These are phyloP conservation scores for Coemansia sp. DNA, from an alignment of 192 early-diverging fungal species.

Conservation along the genomic window DNA sequence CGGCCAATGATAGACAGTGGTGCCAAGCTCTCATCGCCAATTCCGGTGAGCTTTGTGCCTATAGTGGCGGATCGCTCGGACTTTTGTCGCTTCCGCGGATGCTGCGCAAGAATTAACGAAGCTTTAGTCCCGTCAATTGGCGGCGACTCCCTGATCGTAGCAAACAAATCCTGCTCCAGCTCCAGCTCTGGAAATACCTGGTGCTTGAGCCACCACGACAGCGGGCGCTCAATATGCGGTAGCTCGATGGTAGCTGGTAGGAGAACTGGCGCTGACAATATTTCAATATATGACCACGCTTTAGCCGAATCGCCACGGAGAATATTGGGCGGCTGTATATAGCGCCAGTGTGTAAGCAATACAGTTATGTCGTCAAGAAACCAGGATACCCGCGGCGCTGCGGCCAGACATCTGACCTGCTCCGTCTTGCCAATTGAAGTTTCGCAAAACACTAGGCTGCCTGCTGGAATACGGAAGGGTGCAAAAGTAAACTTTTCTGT, in stretches of 20 bases:
- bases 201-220: slow-evolving; percentile 31
- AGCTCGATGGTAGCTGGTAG: slow-evolving; percentile 2
- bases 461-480: slow-evolving; percentile 18
- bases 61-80: not conserved
- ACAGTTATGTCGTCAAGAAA: slow-evolving; percentile 9
- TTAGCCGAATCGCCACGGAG: slow-evolving; percentile 5
- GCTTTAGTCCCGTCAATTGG: not conserved
- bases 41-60: not conserved
- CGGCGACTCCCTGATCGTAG: slow-evolving; percentile 6
- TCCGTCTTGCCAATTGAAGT: not conserved
- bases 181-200: slow-evolving; percentile 25
- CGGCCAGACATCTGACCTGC: slow-evolving; percentile 21
- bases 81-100: not conserved
- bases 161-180: slow-evolving; percentile 8
- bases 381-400: slow-evolving; percentile 19
- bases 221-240: slow-evolving; percentile 3
- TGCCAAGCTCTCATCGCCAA: not conserved
- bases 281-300: slow-evolving; percentile 27
- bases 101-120: slow-evolving; percentile 4
- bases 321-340: slow-evolving; percentile 7
- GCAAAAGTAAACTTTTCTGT: slow-evolving; percentile 11
- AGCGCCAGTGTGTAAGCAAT: slow-evolving; percentile 36
- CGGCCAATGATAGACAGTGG: slow-evolving; percentile 16
- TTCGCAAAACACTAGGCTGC: slow-evolving; percentile 22
- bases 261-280: slow-evolving; percentile 22